Base-by-base conservation (phyloP, 139 green algal genomes). In the Chlamydomonas schloesseri region DNA sequence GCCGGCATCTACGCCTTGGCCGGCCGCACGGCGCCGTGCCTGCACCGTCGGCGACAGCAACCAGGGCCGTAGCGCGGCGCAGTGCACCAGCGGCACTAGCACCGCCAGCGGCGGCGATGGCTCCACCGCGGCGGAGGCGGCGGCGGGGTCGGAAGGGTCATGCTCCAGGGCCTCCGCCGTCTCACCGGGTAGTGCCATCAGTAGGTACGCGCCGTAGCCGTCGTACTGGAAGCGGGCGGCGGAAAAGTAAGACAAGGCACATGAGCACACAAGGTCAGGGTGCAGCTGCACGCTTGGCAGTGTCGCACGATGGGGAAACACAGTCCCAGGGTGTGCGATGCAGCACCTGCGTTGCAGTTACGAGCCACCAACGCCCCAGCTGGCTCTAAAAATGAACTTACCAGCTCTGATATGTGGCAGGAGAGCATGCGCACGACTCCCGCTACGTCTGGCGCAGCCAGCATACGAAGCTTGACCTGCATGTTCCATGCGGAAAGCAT, bases 351-450 rank as follows among this genome's bases (percentile, higher is more conserved):
- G n/a, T n/a, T n/a, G n/a, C n/a, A n/a, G n/a, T n/a, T n/a, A n/a
- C n/a, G n/a, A n/a, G n/a, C n/a, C n/a, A n/a, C n/a, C n/a, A n/a
- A n/a, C n/a, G n/a, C n/a, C n/a, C n/a, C n/a, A n/a, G n/a, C n/a
- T n/a, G n/a, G n/a, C n/a, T n/a, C n/a, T n/a, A n/a, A n/a, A n/a
- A n/a, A n/a, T n/a, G n/a, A n/a, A n/a, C n/a, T n/a, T n/a, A 50
- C 42, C 42, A 85, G 47, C 31, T 76, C 67, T 1, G n/a, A 26
- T 13, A 76, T 50, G 46, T 85, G 47, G 47, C 55, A 28, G 1
- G 67, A 69, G 31, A 85, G 64, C 33, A n/a, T 68, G 21, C 79
- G 79, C 37, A 85, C 79, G n/a, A 85, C 33, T 10, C 79, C 79
- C 18, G 79, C 79, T 31, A 85, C 79, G 67, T 85, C 79, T 9